Conservation (phyloP, 2,329 filamentous ascomycete genomes). For the Delphinella strobiligena region DNA sequence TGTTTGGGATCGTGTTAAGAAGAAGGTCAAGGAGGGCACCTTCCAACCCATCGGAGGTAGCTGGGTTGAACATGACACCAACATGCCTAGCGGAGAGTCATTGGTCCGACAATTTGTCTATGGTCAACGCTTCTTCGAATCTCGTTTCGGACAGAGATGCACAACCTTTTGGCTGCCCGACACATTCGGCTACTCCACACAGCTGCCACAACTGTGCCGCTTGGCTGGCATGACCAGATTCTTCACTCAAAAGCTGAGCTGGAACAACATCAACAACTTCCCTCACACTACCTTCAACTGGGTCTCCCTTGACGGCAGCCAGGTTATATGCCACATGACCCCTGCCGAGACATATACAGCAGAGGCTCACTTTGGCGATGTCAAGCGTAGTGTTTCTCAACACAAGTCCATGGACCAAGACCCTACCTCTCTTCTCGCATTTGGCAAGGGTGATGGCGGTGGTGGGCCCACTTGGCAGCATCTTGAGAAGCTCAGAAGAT, state of each 20-base stretch:
- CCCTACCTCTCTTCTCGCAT: conserved; percentile 78
- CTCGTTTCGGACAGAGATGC: conserved; percentile 77
- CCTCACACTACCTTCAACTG: conserved; percentile 98
- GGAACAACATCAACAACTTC: conserved; percentile 99
- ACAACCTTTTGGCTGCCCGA: conserved; percentile 96
- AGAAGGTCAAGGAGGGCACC: conserved; percentile 76
- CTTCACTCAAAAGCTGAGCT: conserved; percentile 96
- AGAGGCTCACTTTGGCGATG: conserved; percentile 86
- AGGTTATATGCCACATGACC: conserved; percentile 96
- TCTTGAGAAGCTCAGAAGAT: conserved; percentile 85
- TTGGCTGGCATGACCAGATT: conserved; percentile 94
- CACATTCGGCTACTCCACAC: conserved; percentile 93
- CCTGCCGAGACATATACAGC: conserved; percentile 93
- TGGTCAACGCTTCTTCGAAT: conserved; percentile 89
- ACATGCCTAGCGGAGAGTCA: conserved; percentile 90
- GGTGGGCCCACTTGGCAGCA: conserved; percentile 91
- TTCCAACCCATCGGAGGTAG: conserved; percentile 95
- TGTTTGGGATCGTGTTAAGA: conserved; percentile 80
- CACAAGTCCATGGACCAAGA: conserved; percentile 97
- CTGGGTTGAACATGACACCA: conserved; percentile 98
- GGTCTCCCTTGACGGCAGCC: conserved; percentile 89
- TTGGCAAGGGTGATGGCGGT: conserved; percentile 92
- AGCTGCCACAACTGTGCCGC: conserved; percentile 86
- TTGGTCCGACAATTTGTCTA: conserved; percentile 90
- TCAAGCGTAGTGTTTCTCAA: conserved; percentile 76